A percentile compares a stretch with the other conserved stretches of the same genome.
Evolutionary conservation across 1,284 basidiomycete genomes (phyloP).

Genomic region (Violaceomyces palustris): DNA sequence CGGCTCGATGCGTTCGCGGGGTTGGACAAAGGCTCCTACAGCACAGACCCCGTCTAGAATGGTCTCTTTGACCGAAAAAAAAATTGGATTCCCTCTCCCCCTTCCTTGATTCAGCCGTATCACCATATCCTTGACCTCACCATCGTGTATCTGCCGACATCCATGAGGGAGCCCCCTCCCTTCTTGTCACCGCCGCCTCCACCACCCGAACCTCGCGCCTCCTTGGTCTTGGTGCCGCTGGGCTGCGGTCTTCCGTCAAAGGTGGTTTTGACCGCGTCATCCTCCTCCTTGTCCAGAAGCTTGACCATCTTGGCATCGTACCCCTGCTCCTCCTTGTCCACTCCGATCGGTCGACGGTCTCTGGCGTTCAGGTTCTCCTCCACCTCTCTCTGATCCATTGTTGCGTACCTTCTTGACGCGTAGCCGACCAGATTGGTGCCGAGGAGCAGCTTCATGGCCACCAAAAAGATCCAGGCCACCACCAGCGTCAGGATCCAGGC

Average conservation of each 20-base stretch:
- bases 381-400: conserved; percentile 35
- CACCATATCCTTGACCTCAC: conserved; percentile 47
- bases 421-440: conserved; percentile 44
- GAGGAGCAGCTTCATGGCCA: conserved; percentile 47
- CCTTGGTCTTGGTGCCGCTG: conserved; percentile 1
- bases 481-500: conserved; percentile 28
- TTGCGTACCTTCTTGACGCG: conserved; percentile 41
- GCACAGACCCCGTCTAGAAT: too few species aligned
- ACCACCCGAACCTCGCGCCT: too few species aligned
- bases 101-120: too few species aligned
- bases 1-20: too few species aligned
- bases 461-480: conserved; percentile 39
- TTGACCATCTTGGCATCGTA: conserved; percentile 35
- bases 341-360: conserved; percentile 44
- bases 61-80: too few species aligned
- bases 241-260: conserved; percentile 25
- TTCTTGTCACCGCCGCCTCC: too few species aligned
- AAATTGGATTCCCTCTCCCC: too few species aligned
- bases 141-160: conserved; percentile 49
- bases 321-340: conserved; percentile 29
- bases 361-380: conserved; percentile 46
- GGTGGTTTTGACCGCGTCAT: conserved; percentile 36
- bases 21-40: too few species aligned
- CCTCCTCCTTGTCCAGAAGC: conserved; percentile 36
- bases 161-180: conserved; percentile 33